Percentiles rank a stretch among this genome's conserved stretches.
phyloP scores from a whole-genome alignment of 2,329 filamentous ascomycete genomes.

The Sarocladium brachiariae region DNA sequence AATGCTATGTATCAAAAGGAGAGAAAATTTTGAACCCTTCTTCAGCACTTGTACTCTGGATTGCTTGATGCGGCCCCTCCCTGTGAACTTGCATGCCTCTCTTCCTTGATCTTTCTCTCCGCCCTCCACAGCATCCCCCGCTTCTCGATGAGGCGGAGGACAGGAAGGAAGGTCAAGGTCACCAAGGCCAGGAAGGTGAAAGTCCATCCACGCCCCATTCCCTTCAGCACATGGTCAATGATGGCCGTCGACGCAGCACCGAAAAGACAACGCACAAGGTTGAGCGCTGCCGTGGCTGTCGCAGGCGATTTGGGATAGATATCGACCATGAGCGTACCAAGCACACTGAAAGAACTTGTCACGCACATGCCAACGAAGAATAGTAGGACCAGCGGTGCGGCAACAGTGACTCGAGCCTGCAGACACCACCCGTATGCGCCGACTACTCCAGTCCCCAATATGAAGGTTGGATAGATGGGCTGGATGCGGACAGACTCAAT shows the following conservation, averaged over 20 bases:
- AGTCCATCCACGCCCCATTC: conserved; percentile 55
- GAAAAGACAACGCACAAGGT: conserved; percentile 54
- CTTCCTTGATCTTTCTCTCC: conserved; percentile 35
- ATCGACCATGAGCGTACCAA: conserved; percentile 59
- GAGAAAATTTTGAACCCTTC: background rate
- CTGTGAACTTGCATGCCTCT: conserved; percentile 10
- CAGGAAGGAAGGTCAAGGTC: conserved; percentile 39
- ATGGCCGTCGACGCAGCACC: conserved; percentile 53
- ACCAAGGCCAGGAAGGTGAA: conserved; percentile 52
- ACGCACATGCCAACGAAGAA: conserved; percentile 52
- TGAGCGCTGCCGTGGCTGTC: conserved; percentile 57
- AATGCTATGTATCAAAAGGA: conserved; percentile 2
- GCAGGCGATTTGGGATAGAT: conserved; percentile 54
- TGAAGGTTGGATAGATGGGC: conserved; percentile 46
- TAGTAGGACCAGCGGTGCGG: conserved; percentile 46
- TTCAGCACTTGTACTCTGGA: background rate
- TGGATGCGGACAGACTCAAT: conserved; percentile 50
- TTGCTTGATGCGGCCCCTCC: background rate
- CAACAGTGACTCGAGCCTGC: conserved; percentile 42
- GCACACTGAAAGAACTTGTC: conserved; percentile 55
- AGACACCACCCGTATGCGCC: conserved; percentile 53
- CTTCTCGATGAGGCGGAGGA: conserved; percentile 42
- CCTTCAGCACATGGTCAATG: conserved; percentile 50
- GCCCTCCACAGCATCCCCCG: conserved; percentile 44
- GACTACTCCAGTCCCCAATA: conserved; percentile 44